phyloP scores from a whole-genome alignment of 371 early-diverging fungal species.

The Coemansia linderi region DNA sequence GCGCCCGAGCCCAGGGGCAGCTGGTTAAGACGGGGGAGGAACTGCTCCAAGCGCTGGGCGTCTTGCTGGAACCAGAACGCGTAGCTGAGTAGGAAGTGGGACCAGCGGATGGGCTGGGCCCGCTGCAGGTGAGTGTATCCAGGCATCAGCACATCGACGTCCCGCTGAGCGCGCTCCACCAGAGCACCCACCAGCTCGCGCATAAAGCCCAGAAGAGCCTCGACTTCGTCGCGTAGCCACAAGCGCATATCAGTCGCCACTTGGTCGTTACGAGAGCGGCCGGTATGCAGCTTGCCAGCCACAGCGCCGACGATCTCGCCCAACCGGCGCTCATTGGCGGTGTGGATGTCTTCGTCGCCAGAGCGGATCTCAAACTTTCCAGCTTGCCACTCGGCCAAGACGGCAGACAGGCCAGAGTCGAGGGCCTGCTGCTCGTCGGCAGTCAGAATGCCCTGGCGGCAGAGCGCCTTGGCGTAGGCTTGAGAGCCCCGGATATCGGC shows the following conservation, averaged over 20 bases:
- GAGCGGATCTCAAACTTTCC: conserved; percentile 73
- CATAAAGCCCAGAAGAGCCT: conserved; percentile 63
- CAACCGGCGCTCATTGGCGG: conserved; percentile 94
- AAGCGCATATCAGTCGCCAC: conserved; percentile 97
- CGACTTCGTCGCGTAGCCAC: conserved; percentile 85
- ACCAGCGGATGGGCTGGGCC: conserved; percentile 98
- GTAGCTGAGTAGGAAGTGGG: conserved; percentile 84
- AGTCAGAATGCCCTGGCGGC: conserved; percentile 73
- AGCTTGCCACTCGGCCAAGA: conserved; percentile 81
- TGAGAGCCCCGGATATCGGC: conserved; percentile 88
- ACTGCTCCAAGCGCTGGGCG: conserved; percentile 77
- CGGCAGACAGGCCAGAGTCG: conserved; percentile 72
- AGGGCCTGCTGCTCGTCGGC: conserved; percentile 71
- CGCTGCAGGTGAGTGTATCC: conserved; percentile 98
- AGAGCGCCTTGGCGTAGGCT: conserved; percentile 88
- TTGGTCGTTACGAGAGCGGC: conserved; percentile 93
- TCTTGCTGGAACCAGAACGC: conserved; percentile 90
- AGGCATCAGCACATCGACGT: conserved; percentile 92
- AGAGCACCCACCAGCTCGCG: conserved; percentile 74
- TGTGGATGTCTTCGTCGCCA: conserved; percentile 97
- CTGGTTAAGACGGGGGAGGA: conserved; percentile 76
- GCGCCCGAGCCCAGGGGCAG: conserved; percentile 94
- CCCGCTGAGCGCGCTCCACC: conserved; percentile 78
- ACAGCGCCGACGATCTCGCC: conserved; percentile 90
- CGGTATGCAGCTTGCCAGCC: conserved; percentile 96